phyloP scores from a whole-genome alignment of 345 rosid species.

The Mercurialis annua region DNA sequence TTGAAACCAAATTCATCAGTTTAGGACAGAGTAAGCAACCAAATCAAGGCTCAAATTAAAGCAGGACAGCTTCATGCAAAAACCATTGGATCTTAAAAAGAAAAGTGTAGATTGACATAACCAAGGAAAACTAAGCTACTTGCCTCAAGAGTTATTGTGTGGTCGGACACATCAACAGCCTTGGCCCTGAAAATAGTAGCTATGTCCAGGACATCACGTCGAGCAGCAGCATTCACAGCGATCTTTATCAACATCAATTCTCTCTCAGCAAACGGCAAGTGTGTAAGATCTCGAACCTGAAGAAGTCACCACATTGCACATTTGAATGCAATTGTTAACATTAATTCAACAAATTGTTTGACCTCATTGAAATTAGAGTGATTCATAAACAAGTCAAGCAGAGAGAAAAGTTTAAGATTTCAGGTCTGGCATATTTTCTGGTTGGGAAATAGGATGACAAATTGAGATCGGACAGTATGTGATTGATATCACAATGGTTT shows the following conservation, averaged over 20 bases:
- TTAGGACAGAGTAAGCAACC: background rate
- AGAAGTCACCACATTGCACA: background rate
- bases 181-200: slow-evolving; percentile 64
- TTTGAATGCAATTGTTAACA: background rate
- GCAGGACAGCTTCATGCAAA: background rate
- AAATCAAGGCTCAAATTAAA: background rate
- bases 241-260: slow-evolving; percentile 68
- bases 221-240: slow-evolving; percentile 56
- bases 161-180: slow-evolving; percentile 68
- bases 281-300: slow-evolving; percentile 57
- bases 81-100: background rate
- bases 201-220: slow-evolving; percentile 68
- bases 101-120: background rate
- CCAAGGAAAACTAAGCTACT: background rate
- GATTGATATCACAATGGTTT: background rate
- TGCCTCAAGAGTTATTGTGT: slow-evolving; percentile 70
- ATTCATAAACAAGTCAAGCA: background rate
- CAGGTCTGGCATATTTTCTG: background rate
- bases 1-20: slow-evolving; percentile 19
- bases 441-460: background rate
- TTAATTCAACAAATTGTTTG: background rate
- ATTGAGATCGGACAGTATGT: background rate
- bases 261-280: slow-evolving; percentile 66
- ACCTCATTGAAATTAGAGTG: background rate
- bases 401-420: background rate